Evolutionary conservation across 2,329 filamentous ascomycete species (phyloP), one percentile per base, ranked within the genome.

Genomic region (Diaporthe humulicola): DNA sequence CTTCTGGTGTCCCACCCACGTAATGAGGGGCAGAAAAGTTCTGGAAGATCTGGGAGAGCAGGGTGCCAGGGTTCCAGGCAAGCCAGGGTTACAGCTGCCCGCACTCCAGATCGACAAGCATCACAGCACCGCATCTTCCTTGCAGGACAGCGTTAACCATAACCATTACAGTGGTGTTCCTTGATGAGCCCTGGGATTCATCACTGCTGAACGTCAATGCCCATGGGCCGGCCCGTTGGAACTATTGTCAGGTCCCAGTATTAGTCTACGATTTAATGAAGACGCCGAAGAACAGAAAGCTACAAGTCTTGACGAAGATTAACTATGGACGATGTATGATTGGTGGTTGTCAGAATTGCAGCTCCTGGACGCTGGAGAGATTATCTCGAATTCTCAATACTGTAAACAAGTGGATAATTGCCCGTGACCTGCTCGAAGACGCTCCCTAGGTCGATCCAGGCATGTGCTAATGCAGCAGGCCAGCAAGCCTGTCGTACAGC

Each of bases 11-110:
- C 40, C 30, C 64, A 52, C 22, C 15, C 25, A 19, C 19, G 15
- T n/a, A 25, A 69, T 36, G 45, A 67, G 64, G 64, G 64, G 48
- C 64, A 69, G 64, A 54, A 69, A 69, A 69, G 64, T 69, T 69
- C 45, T 69, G 64, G 64, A 45, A 69, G 45, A 69, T 69, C 45
- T 69, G 25, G 22, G 8, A 15, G 30, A 38, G 48, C 45, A 66
- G 64, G 64, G 64, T 67, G 36, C 61, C 28, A 69, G 64, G 64
- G 61, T 52, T 67, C 6, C 22, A 25, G 19, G 22, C 28, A 2
- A n/a, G n/a, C n/a, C n/a, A n/a, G n/a, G 25, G 14, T 54, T 30
- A 19, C 33, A n/a, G 33, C 56, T 58, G 22, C 30, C 17, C 56
- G 30, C 56, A 22, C 56, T 58, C 56, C 22, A 38, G 56, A 36